A percentile compares a stretch with the other conserved stretches of the same genome.
Evolutionary conservation across 129 eudicot genomes (phyloP).

Genomic region (Heracleum sosnowskyi): DNA sequence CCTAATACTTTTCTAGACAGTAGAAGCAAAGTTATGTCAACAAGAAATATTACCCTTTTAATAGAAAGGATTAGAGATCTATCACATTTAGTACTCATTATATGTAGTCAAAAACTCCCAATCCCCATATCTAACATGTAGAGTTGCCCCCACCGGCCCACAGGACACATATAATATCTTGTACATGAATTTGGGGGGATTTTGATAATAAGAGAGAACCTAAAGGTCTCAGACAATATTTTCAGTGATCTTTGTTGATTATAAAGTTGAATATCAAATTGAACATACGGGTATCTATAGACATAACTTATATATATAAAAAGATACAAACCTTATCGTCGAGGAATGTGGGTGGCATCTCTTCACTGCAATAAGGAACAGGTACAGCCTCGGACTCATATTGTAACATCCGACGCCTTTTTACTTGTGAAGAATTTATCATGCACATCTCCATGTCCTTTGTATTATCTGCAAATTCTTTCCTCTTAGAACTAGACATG

Average conservation of each 20-base stretch:
- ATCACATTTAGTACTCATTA: neutral
- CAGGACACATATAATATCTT: neutral
- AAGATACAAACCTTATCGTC: constrained; percentile 54
- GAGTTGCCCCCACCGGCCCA: neutral
- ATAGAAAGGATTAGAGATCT: neutral
- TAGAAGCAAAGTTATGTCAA: neutral
- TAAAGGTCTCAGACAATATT: neutral
- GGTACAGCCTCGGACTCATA: constrained; percentile 47
- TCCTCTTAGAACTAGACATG: constrained; percentile 17
- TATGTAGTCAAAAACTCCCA: neutral
- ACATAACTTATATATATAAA: neutral
- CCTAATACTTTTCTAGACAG: neutral
- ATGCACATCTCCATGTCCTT: constrained; percentile 29
- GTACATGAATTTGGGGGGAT: no score
- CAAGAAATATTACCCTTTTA: neutral
- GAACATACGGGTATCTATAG: neutral
- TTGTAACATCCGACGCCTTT: constrained; percentile 75
- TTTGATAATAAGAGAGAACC: no score
- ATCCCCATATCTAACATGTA: no score
- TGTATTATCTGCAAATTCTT: constrained; percentile 30
- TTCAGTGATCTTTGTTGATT: neutral
- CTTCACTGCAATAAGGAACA: constrained; percentile 40
- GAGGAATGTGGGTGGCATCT: constrained; percentile 35
- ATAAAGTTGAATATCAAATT: neutral
- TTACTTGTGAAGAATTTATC: constrained; percentile 48